phyloP scores from a whole-genome alignment of 306 rosid species.

The Phaseolus lunatus region DNA sequence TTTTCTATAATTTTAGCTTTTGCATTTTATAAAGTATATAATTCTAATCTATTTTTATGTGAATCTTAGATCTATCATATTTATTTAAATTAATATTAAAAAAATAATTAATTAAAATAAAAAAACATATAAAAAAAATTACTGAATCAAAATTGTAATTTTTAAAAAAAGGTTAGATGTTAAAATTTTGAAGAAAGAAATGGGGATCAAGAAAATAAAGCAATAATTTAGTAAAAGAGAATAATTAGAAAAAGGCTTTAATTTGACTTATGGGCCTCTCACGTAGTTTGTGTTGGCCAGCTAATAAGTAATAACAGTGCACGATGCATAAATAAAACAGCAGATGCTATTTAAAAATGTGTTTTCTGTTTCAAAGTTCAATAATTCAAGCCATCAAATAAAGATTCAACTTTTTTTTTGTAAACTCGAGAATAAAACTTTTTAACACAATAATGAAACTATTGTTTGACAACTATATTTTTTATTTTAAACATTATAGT shows the following conservation, averaged over 20 bases:
- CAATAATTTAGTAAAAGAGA: too few species aligned
- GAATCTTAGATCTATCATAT: too few species aligned
- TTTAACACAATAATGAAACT: background rate
- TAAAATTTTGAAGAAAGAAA: too few species aligned
- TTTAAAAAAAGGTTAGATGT: too few species aligned
- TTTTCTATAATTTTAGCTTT: too few species aligned
- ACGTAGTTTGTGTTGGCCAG: background rate
- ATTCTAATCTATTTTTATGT: too few species aligned
- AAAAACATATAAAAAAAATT: too few species aligned
- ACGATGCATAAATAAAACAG: background rate
- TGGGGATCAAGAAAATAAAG: too few species aligned
- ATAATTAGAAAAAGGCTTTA: background rate
- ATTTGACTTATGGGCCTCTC: background rate
- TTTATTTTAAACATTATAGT: background rate
- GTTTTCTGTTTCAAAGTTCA: background rate
- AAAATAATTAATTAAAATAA: too few species aligned
- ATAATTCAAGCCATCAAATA: background rate
- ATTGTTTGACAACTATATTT: constrained; percentile 1
- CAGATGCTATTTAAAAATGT: background rate
- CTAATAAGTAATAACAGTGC: background rate
- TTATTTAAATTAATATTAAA: too few species aligned
- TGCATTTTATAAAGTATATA: too few species aligned
- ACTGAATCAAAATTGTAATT: too few species aligned
- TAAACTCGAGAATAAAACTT: background rate
- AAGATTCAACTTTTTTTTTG: background rate